A percentile compares a stretch with the other conserved stretches of the same genome.
These are phyloP conservation scores for Naganishia friedmannii DNA, from an alignment of 768 basidiomycete species.

Conservation along the genomic window DNA sequence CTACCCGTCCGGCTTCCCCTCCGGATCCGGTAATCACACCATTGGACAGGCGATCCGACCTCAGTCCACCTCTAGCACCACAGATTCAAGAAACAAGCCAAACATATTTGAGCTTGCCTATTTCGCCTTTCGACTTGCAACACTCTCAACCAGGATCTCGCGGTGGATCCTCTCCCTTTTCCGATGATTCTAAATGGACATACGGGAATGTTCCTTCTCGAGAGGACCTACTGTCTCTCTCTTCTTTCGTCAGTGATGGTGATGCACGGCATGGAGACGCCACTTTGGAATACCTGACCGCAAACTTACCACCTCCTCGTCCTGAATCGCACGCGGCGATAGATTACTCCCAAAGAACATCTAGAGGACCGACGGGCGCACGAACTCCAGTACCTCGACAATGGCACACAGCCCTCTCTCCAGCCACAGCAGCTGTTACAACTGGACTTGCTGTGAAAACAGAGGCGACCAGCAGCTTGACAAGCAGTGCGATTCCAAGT, in stretches of 20 bases:
- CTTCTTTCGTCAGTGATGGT: background rate
- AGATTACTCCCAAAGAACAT: background rate
- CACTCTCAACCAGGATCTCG: background rate
- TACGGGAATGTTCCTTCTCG: background rate
- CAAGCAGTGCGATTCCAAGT: background rate
- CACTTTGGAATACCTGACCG: background rate
- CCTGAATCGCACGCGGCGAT: background rate
- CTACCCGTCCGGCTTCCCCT: background rate
- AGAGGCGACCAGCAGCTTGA: background rate
- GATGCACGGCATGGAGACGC: background rate
- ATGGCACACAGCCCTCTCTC: background rate
- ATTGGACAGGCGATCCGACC: background rate
- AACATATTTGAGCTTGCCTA: background rate
- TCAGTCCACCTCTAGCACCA: background rate
- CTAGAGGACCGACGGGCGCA: background rate
- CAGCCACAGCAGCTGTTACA: background rate
- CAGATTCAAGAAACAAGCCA: background rate
- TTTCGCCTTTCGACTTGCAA: background rate
- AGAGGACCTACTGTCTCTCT: background rate
- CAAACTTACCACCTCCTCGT: background rate
- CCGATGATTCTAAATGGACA: constrained; percentile 3
- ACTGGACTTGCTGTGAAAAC: too few species aligned
- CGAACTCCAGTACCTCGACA: background rate
- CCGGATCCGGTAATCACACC: background rate
- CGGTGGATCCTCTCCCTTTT: background rate